Evolutionary conservation across 2,329 filamentous ascomycete genomes (phyloP).

Genomic region (Westerdykella sp.): DNA sequence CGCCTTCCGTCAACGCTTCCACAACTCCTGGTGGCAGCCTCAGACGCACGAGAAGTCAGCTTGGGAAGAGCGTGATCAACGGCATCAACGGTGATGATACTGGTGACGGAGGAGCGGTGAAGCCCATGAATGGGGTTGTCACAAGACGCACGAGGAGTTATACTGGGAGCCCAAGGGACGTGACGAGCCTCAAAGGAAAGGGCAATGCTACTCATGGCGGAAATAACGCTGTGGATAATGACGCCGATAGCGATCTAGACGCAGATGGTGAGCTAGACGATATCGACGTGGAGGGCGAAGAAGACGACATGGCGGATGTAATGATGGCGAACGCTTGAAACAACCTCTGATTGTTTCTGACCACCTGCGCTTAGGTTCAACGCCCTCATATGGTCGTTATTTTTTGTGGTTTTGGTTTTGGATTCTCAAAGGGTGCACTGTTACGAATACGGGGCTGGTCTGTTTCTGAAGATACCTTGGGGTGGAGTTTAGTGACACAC

Average conservation of each 20-base stretch:
- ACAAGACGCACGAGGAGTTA: conserved; percentile 21
- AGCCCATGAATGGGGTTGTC: conserved; percentile 17
- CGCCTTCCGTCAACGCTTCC: conserved; percentile 27
- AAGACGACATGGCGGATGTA: conserved; percentile 16
- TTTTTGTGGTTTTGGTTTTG: too few species aligned
- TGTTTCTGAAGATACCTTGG: background rate
- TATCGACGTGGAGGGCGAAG: conserved; percentile 18
- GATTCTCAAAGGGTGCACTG: too few species aligned
- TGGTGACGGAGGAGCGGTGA: conserved; percentile 28
- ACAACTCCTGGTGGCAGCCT: conserved; percentile 24
- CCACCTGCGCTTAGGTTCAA: too few species aligned
- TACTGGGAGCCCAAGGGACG: conserved; percentile 19
- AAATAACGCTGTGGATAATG: conserved; percentile 26
- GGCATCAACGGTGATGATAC: conserved; percentile 22
- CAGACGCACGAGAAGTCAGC: conserved; percentile 40
- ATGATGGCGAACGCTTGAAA: conserved; percentile 20
- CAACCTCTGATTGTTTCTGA: too few species aligned
- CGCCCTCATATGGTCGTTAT: too few species aligned
- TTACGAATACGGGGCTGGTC: too few species aligned
- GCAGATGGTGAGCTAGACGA: conserved; percentile 20
- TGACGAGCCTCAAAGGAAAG: conserved; percentile 23
- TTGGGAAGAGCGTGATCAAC: conserved; percentile 38
- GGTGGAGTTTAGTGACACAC: background rate
- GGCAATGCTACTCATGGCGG: conserved; percentile 27
- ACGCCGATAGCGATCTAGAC: conserved; percentile 22